Percentiles rank a stretch among this genome's conserved stretches.
phyloP scores from a whole-genome alignment of 2,329 filamentous ascomycete genomes.

The Penicillium sp. region DNA sequence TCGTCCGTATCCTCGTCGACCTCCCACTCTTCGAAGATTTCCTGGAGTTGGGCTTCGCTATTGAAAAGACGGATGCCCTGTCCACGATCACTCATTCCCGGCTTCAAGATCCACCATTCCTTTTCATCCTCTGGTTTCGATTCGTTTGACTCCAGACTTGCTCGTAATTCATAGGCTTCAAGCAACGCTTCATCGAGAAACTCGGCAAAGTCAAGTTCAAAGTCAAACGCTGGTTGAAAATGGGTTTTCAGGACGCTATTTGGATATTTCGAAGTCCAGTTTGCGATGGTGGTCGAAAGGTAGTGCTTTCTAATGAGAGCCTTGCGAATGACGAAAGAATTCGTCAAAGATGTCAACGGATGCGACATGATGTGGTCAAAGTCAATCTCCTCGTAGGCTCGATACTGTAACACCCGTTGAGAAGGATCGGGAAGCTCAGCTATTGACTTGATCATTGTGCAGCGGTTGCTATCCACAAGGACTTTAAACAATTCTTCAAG shows the following conservation, averaged over 20 bases:
- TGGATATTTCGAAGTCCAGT: slow-evolving; percentile 83
- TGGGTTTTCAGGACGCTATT: slow-evolving; percentile 63
- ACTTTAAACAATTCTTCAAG: slow-evolving; percentile 68
- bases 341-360: slow-evolving; percentile 63
- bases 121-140: slow-evolving; percentile 57
- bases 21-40: slow-evolving; percentile 91
- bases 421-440: slow-evolving; percentile 45
- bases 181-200: slow-evolving; percentile 91
- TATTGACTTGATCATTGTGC: slow-evolving; percentile 53
- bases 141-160: slow-evolving; percentile 70
- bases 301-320: slow-evolving; percentile 96
- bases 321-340: slow-evolving; percentile 93
- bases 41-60: slow-evolving; percentile 75
- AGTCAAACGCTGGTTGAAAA: slow-evolving; percentile 74
- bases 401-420: slow-evolving; percentile 67
- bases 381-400: slow-evolving; percentile 80
- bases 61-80: slow-evolving; percentile 90
- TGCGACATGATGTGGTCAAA: slow-evolving; percentile 69
- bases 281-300: slow-evolving; percentile 73
- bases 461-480: slow-evolving; percentile 53
- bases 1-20: slow-evolving; percentile 52
- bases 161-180: slow-evolving; percentile 81
- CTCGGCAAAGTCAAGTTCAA: slow-evolving; percentile 95
- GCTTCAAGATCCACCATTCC: slow-evolving; percentile 98
- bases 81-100: slow-evolving; percentile 93